Evolutionary conservation across 164 flowering plant species (phyloP), one percentile per base, ranked within the genome.

Genomic region (Chimonanthus salicifolius): DNA sequence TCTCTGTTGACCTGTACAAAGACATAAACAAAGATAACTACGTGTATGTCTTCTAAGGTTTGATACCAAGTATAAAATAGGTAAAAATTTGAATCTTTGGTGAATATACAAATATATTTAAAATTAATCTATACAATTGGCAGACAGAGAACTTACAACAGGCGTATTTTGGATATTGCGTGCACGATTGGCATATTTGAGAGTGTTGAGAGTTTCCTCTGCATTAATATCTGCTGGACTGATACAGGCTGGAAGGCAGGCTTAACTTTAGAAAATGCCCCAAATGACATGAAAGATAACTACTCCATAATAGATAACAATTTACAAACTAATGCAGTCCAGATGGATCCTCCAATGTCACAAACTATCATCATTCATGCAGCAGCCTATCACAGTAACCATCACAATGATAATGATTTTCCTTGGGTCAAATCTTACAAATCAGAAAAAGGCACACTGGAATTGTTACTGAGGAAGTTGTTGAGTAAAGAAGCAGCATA

Each of bases 171-270:
- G 97, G 78, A 96, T 96, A 84, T 94, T 96, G 70, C 99, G 91
- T 75, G 99, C 98, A 70, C 99, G 97, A 76, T 96, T 96, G 58
- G 99, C 99, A 85, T 96, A 96, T 80, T 96, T 96, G 43, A 96
- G 86, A 64, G 99, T 94, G 87, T 96, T 96, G 2, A 96, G 92
- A 74, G 97, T 96, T 85, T 96, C 99, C 82, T 96, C 99, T 11
- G 89, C 98, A 84, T 96, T 96, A 67, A 94, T 94, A 83, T 96
- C 98, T 77, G 99, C 99, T 63, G 98, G 99, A 83, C 99, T 96
- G 66, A 96, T 90, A 85, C 99, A 95, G 50, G 99, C 99, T 95
- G 88, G 70, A 76, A 82, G 46, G 16, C 70, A 73, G 71, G 13
- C 6, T 49, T 18, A 75, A 46, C 65, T 64, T 71, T 21, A 11